Evolutionary conservation across 495 filamentous ascomycete genomes (phyloP).

Genomic region (Aspergillus affinis): DNA sequence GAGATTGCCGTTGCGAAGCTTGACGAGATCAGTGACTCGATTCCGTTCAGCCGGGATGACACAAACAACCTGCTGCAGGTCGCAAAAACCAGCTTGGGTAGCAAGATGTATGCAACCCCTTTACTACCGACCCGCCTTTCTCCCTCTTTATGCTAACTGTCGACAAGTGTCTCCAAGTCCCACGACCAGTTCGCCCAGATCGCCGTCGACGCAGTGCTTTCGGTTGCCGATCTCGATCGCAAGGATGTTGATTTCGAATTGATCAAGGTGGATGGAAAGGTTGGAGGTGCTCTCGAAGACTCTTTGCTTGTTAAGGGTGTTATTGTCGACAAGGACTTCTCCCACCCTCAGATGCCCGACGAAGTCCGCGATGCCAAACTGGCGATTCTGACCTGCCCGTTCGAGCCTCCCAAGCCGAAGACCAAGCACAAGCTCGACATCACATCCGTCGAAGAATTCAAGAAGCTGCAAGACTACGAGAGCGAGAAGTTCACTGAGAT

Average conservation of each 20-base stretch:
- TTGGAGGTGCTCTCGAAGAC: slow-evolving; percentile 93
- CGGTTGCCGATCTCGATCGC: slow-evolving; percentile 91
- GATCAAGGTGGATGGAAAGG: slow-evolving; percentile 99
- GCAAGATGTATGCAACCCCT: slow-evolving; percentile 70
- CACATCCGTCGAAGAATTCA: slow-evolving; percentile 95
- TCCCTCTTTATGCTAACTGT: slow-evolving; percentile 24
- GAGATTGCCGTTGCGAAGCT: slow-evolving; percentile 92
- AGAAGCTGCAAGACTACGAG: slow-evolving; percentile 93
- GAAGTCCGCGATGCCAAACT: slow-evolving; percentile 94
- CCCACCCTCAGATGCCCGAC: slow-evolving; percentile 97
- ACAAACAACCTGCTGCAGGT: slow-evolving; percentile 86
- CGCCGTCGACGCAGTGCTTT: slow-evolving; percentile 93
- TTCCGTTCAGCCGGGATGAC: slow-evolving; percentile 76
- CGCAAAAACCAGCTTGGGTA: slow-evolving; percentile 92
- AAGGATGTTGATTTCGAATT: slow-evolving; percentile 99
- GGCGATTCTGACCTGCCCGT: slow-evolving; percentile 95
- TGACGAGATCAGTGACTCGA: slow-evolving; percentile 87
- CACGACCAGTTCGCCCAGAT: slow-evolving; percentile 98
- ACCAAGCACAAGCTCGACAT: slow-evolving; percentile 99
- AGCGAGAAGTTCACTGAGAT: slow-evolving; percentile 95
- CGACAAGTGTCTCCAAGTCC: slow-evolving; percentile 82
- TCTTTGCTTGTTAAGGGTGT: slow-evolving; percentile 94
- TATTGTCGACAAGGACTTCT: slow-evolving; percentile 99
- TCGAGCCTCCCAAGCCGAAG: slow-evolving; percentile 99
- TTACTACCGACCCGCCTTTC: not conserved